phyloP scores from a whole-genome alignment of 352 stramenopile species.

The Globisporangium emineosum region DNA sequence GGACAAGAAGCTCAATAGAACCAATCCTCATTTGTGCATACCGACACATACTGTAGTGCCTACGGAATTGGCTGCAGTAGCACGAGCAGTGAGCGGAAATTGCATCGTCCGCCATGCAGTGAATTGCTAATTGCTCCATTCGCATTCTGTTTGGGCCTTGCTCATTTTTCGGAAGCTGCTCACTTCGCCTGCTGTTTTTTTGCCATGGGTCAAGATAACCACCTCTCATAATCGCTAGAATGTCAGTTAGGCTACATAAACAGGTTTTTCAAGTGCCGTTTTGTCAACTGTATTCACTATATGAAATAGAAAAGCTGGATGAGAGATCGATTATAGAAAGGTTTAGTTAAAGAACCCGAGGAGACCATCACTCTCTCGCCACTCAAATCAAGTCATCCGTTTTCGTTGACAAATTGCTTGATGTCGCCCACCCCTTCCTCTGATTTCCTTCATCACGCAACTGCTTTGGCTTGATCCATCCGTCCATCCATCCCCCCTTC shows the following conservation, averaged over 20 bases:
- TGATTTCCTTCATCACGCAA: background rate
- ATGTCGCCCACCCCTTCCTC: background rate
- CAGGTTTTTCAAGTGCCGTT: too few species aligned
- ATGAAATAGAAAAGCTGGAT: too few species aligned
- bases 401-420: background rate
- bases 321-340: background rate
- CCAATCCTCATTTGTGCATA: background rate
- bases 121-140: background rate
- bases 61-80: too few species aligned
- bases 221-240: background rate
- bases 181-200: background rate
- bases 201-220: background rate
- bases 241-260: background rate
- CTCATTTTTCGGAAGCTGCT: background rate
- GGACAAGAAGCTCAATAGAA: background rate
- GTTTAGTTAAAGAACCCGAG: background rate
- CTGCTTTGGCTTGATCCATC: conserved; percentile 1
- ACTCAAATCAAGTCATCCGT: background rate
- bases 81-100: background rate
- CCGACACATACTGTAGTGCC: too few species aligned
- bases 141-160: background rate
- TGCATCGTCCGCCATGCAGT: background rate
- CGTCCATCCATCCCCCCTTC: background rate
- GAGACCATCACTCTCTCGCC: background rate
- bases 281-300: too few species aligned